Base-by-base conservation (phyloP, 257 asterid species). In the Linaria vulgaris region DNA sequence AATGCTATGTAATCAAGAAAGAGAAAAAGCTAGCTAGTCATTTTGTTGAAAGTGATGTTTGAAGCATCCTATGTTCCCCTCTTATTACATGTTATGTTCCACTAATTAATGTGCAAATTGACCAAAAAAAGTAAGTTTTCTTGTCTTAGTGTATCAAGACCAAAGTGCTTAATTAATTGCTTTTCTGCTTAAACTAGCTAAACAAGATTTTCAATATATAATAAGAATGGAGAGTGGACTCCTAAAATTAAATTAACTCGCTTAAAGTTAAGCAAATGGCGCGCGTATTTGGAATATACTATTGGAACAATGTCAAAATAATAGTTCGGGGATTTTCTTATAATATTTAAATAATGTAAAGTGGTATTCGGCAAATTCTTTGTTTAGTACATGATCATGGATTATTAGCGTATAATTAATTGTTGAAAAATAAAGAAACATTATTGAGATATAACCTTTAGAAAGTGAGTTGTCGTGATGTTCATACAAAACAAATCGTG, bases 1-100 rank as follows among this genome's bases (percentile, higher is more conserved):
- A n/a, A 59, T 59, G 59, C 49, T 49, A 58, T 54, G 27, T 53
- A 69, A 72, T 79, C 75, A 67, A 70, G 72, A 62, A 68, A 73
- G 66, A 69, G 50, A 30, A 27, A 79, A 76, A 70, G 71, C 62
- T 60, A 70, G 24, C 50, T 59, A 63, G 69, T 50, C 79, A 49
- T 2, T 27, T 65, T 67, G 71, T 70, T 67, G 79, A 79, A 73
- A 73, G 73, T 69, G 54, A 68, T 63, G 77, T 68, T 54, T 64
- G 69, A 70, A 69, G 85, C 67, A 79, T 79, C 85, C 85, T 64
- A 79, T 79, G 80, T 76, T 76, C 44, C 5, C n/a, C 20, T 21
- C 55, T 67, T 38, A 16, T 48, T 46, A 3, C 51, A 13, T 53
- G 52, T 27, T 50, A n/a, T 69, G 62, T 60, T 9, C 44, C 58